Evolutionary conservation across 257 asterid species (phyloP), one percentile per base, ranked within the genome.

Genomic region (Cinchona pubescens): DNA sequence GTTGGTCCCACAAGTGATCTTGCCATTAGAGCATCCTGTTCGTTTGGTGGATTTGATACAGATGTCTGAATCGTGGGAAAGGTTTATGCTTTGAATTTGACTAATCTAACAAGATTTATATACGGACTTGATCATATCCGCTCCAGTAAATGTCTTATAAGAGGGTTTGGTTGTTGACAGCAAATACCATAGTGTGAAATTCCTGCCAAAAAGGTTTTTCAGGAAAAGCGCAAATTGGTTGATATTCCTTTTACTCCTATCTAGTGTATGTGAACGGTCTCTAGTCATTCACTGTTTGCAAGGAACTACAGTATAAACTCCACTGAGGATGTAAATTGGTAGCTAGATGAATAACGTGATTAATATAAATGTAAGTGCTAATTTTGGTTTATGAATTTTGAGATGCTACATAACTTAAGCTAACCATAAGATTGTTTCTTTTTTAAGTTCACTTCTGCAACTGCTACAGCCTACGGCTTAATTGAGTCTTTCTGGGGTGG

Each of bases 31-130:
- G 71, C 56, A 60, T 9, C 9, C 55, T 25, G 25, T 48, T 32
- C 43, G 21, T 29, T 43, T 60, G 25, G 15, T 61, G 58, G 69
- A 48, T 69, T 45, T n/a, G 30, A 34, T 30, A 11, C 58, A 14
- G 27, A 37, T 27, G 35, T 60, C 70, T 69, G 51, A 62, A 56
- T 10, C 16, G 27, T 5, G 11, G 25, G 30, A 19, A 60, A 53
- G 49, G 58, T 70, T 61, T 14, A 14, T 77, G 21, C 61, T 37
- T 12, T 14, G 76, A 49, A 66, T 70, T 76, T 13, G 42, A 46
- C 61, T 60, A 55, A 61, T 46, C 66, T 69, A 45, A 76, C 80
- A 61, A 46, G 64, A n/a, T 74, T 14, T 37, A 15, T 59, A 27
- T 12, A 23, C 63, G 75, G 70, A 71, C 62, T 51, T 25, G 61